These are phyloP conservation scores for Aspergillus pseudoviridinutans DNA, from an alignment of 2,329 filamentous ascomycete species.

Conservation along the genomic window DNA sequence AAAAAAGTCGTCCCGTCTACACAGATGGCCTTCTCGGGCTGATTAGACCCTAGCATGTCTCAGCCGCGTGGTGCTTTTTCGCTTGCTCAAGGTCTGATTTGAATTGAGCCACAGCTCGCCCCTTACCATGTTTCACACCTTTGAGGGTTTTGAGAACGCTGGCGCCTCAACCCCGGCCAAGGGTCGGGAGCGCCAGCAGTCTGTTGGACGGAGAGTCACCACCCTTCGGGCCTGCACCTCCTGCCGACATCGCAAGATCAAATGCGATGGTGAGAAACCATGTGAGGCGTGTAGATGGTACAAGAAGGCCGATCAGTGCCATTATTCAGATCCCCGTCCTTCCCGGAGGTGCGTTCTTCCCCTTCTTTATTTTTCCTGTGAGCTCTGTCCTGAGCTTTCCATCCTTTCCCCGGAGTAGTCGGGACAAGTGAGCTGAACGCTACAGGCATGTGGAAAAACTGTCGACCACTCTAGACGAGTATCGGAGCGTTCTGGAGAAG, in stretches of 20 bases:
- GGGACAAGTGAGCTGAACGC: background rate
- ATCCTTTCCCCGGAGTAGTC: background rate
- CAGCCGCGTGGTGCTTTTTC: slow-evolving; percentile 12
- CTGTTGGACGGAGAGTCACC: slow-evolving; percentile 33
- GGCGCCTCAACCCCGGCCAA: slow-evolving; percentile 23
- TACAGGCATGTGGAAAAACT: slow-evolving; percentile 50
- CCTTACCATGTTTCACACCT: slow-evolving; percentile 39
- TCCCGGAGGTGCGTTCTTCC: slow-evolving; percentile 63
- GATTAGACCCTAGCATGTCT: slow-evolving; percentile 7
- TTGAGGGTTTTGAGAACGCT: slow-evolving; percentile 39
- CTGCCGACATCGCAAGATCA: slow-evolving; percentile 76
- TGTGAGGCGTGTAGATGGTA: slow-evolving; percentile 81
- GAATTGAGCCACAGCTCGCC: background rate
- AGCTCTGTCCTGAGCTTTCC: background rate
- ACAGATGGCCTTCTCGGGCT: slow-evolving; percentile 6
- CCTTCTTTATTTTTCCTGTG: background rate
- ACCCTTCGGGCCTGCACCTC: slow-evolving; percentile 62
- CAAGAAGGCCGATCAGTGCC: slow-evolving; percentile 71
- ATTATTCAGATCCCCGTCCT: slow-evolving; percentile 76
- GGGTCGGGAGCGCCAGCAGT: slow-evolving; percentile 32
- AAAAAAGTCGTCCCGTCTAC: background rate
- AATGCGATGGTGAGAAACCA: slow-evolving; percentile 76
- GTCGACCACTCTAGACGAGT: slow-evolving; percentile 64
- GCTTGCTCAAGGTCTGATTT: background rate
- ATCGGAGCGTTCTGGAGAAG: slow-evolving; percentile 58